Percentiles rank a stretch among this genome's conserved stretches.
phyloP scores from a whole-genome alignment of 495 filamentous ascomycete genomes.

The Neurospora terricola region DNA sequence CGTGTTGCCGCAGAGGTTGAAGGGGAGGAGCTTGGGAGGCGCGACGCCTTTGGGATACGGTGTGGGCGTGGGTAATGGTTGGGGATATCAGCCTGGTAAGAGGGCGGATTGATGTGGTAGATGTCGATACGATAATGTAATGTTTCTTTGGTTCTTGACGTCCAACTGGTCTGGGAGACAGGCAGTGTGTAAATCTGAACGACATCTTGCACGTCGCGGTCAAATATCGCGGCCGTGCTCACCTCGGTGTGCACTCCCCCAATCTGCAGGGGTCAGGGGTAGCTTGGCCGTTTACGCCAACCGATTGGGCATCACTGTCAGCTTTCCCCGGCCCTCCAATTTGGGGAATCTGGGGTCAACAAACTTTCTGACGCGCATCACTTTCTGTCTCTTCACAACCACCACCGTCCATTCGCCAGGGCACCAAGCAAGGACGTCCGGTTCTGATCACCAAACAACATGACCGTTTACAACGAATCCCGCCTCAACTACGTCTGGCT shows the following conservation, averaged over 20 bases:
- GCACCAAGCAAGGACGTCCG: background rate
- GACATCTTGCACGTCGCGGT: too few relatives aligned
- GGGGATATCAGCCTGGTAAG: conserved; percentile 36
- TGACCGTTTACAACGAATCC: conserved; percentile 23
- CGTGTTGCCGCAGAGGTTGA: conserved; percentile 46
- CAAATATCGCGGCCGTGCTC: background rate
- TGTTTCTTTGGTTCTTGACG: background rate
- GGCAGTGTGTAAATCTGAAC: background rate
- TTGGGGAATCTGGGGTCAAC: background rate
- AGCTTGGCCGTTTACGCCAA: background rate
- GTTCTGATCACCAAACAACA: conserved; percentile 3
- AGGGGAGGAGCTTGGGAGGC: conserved; percentile 39
- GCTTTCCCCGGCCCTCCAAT: background rate
- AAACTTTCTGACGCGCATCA: background rate
- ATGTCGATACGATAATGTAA: background rate
- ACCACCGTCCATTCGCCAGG: background rate
- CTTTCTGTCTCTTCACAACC: background rate
- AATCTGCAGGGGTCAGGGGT: background rate
- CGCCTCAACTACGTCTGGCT: conserved; percentile 51
- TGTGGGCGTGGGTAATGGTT: conserved; percentile 39
- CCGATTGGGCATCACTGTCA: background rate
- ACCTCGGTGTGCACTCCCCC: background rate
- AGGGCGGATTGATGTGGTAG: conserved; percentile 11
- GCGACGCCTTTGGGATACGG: conserved; percentile 44
- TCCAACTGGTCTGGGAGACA: background rate